Evolutionary conservation across 257 asterid genomes (phyloP), one percentile per base, ranked within the genome.

Genomic region (Echium plantagineum): DNA sequence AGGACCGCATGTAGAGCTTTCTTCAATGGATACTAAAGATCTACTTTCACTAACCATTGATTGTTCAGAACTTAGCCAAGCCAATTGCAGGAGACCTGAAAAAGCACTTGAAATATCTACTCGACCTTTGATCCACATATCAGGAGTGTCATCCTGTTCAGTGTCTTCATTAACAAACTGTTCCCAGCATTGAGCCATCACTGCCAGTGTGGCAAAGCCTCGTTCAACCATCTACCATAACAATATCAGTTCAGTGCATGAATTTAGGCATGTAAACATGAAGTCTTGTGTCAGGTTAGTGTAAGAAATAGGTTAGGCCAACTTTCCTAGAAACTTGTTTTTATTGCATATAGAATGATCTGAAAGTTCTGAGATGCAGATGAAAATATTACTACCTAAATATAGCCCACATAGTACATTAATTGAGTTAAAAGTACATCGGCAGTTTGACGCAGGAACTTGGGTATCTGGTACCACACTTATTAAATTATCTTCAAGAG

Each of bases 131-230:
- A 63, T 60, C 72, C 67, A 70, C 62, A 62, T 51, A 30, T 69
- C 74, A 42, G 21, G 51, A 35, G 73, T 69, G 26, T 56, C 76
- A 47, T 62, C 55, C 63, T 63, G 57, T 51, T 60, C 69, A 65
- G 62, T 58, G 35, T 69, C 80, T 38, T 76, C 73, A 9, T 72
- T 57, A 38, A 28, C 69, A 47, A 76, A 62, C 48, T 72, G 72
- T 62, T 72, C 72, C 75, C 75, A 72, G 62, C 76, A 72, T 31
- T 66, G 66, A 32, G 76, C 75, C 73, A 73, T 67, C 60, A 77
- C 75, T 60, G 74, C 78, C 62, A 77, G 62, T 58, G 81, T 61
- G 31, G 78, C 78, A 63, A 77, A 69, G 64, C 78, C 75, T 21
- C 66, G 68, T 66, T 69, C 78, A 59, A 69, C 78, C 71, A 69